These are phyloP conservation scores for Vaccinium darrowii DNA, from an alignment of 148 eudicot genomes.

Conservation along the genomic window DNA sequence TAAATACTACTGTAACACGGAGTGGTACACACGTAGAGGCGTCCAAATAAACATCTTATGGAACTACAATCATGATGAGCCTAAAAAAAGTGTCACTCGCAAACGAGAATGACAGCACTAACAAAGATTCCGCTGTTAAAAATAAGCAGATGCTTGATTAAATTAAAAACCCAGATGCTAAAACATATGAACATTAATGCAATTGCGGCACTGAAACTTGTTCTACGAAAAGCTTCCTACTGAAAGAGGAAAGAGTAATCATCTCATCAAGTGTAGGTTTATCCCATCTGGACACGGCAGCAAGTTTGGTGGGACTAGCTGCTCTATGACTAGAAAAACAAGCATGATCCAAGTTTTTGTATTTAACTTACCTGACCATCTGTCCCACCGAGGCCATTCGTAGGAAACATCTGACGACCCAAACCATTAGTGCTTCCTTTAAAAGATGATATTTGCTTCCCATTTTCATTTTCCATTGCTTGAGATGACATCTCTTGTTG, in stretches of 20 bases:
- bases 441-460: slow-evolving; percentile 13
- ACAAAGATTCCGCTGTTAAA: no score
- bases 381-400: slow-evolving; percentile 12
- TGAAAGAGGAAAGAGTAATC: background rate
- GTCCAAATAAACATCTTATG: background rate
- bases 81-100: background rate
- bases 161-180: no score
- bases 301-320: background rate
- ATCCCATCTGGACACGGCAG: background rate
- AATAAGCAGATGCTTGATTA: background rate
- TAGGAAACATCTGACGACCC: slow-evolving; percentile 13
- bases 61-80: background rate
- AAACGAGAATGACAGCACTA: background rate
- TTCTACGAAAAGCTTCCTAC: background rate
- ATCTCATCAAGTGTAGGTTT: background rate
- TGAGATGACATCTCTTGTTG: slow-evolving; percentile 26
- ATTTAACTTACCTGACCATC: slow-evolving; percentile 26
- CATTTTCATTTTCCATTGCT: slow-evolving; percentile 10
- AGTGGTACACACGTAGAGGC: background rate
- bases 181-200: background rate
- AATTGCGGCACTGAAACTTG: background rate
- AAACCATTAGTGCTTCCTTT: background rate
- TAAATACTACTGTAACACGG: background rate
- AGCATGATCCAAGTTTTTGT: background rate
- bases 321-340: background rate